phyloP scores from a whole-genome alignment of 1,139 yeast species.

The Zygosaccharomyces pseudobailii region DNA sequence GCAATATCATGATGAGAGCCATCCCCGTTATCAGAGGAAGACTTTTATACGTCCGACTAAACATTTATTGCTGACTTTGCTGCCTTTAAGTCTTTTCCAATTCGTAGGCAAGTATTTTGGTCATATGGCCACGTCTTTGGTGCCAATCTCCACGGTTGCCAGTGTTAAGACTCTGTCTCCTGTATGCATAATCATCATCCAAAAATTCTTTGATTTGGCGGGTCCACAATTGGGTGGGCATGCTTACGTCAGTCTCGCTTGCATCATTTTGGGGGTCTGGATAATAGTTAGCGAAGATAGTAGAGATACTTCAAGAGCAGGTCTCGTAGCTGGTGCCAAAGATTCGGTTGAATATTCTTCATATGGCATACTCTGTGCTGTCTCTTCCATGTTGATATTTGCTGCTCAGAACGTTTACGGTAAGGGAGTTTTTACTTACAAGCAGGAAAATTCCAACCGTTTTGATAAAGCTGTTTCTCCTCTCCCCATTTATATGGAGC shows the following conservation, averaged over 20 bases:
- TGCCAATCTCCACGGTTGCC: constrained; percentile 91
- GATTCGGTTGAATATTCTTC: constrained; percentile 39
- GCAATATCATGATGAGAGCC: constrained; percentile 17
- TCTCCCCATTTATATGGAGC: constrained; percentile 15
- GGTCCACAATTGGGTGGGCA: constrained; percentile 57
- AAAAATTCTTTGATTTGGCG: constrained; percentile 58
- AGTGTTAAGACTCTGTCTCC: constrained; percentile 93
- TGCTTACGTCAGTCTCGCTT: constrained; percentile 63
- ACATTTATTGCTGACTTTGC: constrained; percentile 59
- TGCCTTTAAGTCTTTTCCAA: constrained; percentile 91
- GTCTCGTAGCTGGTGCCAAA: background rate
- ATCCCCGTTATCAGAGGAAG: constrained; percentile 18
- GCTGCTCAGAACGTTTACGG: constrained; percentile 92
- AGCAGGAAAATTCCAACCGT: constrained; percentile 18
- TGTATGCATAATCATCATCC: constrained; percentile 72
- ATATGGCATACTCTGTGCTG: constrained; percentile 71
- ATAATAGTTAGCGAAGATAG: constrained; percentile 33
- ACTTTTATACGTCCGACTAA: constrained; percentile 35
- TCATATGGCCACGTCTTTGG: constrained; percentile 83
- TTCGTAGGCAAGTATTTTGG: constrained; percentile 87
- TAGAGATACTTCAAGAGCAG: constrained; percentile 6
- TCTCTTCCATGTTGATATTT: constrained; percentile 76
- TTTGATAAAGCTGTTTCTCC: constrained; percentile 18
- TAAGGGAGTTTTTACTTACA: constrained; percentile 69
- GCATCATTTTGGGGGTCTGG: constrained; percentile 36